phyloP scores from a whole-genome alignment of 1,284 basidiomycete genomes.

The Stereum hirsutum region DNA sequence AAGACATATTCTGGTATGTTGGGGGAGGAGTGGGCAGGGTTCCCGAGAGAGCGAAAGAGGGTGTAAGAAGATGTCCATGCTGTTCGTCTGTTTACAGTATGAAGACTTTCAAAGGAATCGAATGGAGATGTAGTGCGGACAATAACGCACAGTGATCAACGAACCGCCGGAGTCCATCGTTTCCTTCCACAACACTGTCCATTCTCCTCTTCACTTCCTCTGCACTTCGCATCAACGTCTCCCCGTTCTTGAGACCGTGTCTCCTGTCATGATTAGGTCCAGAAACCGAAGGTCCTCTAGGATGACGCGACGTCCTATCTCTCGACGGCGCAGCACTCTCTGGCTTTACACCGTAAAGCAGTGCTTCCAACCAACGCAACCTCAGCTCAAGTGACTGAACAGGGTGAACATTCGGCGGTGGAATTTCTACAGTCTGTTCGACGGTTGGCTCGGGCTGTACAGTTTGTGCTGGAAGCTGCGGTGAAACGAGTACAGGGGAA shows the following conservation, averaged over 20 bases:
- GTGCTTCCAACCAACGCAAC: constrained; percentile 66
- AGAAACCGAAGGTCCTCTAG: constrained; percentile 12
- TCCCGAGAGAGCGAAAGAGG: constrained; percentile 63
- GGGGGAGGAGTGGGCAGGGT: constrained; percentile 34
- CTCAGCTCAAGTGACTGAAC: constrained; percentile 61
- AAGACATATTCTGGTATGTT: constrained; percentile 52
- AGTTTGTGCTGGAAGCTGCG: background rate
- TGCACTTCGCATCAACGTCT: constrained; percentile 46
- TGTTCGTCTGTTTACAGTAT: constrained; percentile 47
- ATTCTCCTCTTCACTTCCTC: constrained; percentile 52
- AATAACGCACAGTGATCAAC: constrained; percentile 56
- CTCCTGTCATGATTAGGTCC: constrained; percentile 24
- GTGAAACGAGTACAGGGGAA: background rate
- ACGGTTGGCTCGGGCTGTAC: background rate
- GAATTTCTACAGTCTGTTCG: constrained; percentile 17
- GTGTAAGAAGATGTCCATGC: constrained; percentile 61
- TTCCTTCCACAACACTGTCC: constrained; percentile 45
- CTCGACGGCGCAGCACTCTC: constrained; percentile 20
- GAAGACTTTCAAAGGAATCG: constrained; percentile 2
- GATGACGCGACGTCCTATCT: background rate
- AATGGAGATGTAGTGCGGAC: background rate
- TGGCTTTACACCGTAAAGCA: constrained; percentile 56
- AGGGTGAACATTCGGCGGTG: constrained; percentile 43
- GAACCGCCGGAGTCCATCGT: constrained; percentile 65
- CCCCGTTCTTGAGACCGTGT: constrained; percentile 31